Percentiles rank a stretch among this genome's conserved stretches.
phyloP scores from a whole-genome alignment of 148 eudicot species.

The Dianthus caryophyllus region DNA sequence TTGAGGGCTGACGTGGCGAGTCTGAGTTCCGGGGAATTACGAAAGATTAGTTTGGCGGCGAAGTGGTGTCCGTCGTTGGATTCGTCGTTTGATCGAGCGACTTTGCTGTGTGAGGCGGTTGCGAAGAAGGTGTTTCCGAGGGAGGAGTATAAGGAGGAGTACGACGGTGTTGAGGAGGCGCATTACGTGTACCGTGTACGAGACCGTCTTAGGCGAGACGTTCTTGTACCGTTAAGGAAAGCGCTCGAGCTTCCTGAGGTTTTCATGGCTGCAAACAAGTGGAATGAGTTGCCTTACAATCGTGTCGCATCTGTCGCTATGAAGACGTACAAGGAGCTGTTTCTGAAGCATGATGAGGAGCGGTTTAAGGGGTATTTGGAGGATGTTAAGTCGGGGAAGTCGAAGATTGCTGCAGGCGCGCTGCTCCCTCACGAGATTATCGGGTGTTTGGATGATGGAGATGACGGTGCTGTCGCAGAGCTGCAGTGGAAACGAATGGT shows the following conservation, averaged over 20 bases:
- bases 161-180: slow-evolving; percentile 14
- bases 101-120: slow-evolving; percentile 18
- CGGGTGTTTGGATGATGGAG: neutral
- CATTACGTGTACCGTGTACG: slow-evolving; percentile 23
- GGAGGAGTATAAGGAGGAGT: slow-evolving; percentile 11
- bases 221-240: slow-evolving; percentile 13
- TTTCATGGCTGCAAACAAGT: slow-evolving; percentile 12
- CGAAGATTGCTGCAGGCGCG: slow-evolving; percentile 25
- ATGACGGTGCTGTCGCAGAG: slow-evolving; percentile 22
- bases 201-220: slow-evolving; percentile 16
- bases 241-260: slow-evolving; percentile 21
- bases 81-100: slow-evolving; percentile 19
- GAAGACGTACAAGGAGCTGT: slow-evolving; percentile 11
- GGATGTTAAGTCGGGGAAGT: slow-evolving; percentile 38
- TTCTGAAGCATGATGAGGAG: slow-evolving; percentile 19
- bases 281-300: slow-evolving; percentile 9
- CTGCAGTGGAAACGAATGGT: slow-evolving; percentile 30
- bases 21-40: neutral
- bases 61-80: slow-evolving; percentile 25
- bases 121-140: slow-evolving; percentile 19
- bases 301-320: slow-evolving; percentile 13
- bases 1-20: slow-evolving; percentile 6
- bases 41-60: slow-evolving; percentile 8
- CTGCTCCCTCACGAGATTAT: slow-evolving; percentile 24
- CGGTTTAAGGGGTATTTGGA: slow-evolving; percentile 36